A percentile compares a stretch with the other conserved stretches of the same genome.
These are phyloP conservation scores for Flueggea neowawraea DNA, from an alignment of 441 rosid genomes.

Conservation along the genomic window DNA sequence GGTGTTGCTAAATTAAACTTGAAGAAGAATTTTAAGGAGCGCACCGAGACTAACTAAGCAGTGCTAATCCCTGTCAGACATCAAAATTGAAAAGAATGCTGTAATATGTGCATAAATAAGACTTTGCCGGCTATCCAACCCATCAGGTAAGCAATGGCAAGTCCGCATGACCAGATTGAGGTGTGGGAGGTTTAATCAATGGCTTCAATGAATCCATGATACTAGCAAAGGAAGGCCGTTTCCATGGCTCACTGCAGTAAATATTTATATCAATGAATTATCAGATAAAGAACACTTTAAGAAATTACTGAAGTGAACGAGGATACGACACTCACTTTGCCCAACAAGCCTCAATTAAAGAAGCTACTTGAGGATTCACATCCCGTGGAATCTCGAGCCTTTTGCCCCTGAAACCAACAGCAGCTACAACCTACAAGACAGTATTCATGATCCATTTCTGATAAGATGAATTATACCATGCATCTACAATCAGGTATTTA, in stretches of 20 bases:
- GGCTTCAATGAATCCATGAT: constrained; percentile 85
- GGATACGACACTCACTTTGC: constrained; percentile 49
- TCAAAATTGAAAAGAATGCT: constrained; percentile 50
- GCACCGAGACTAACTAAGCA: constrained; percentile 35
- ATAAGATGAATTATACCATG: background rate
- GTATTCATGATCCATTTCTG: background rate
- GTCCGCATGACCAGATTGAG: constrained; percentile 53
- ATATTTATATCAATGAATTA: constrained; percentile 14
- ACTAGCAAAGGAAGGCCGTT: constrained; percentile 85
- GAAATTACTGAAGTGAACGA: background rate
- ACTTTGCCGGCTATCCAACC: constrained; percentile 11
- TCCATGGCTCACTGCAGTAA: constrained; percentile 83
- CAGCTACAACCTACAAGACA: constrained; percentile 80
- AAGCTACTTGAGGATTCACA: constrained; percentile 77
- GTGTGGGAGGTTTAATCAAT: constrained; percentile 61
- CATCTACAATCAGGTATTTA: background rate
- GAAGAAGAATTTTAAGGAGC: constrained; percentile 9
- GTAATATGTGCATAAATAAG: constrained; percentile 56
- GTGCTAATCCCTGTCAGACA: constrained; percentile 40
- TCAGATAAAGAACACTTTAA: background rate
- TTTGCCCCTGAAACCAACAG: constrained; percentile 89
- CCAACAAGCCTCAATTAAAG: constrained; percentile 93
- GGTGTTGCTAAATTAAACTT: background rate
- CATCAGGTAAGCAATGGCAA: constrained; percentile 39
- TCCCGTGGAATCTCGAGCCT: constrained; percentile 91